Evolutionary conservation across 2,329 filamentous ascomycete species (phyloP), one percentile per base, ranked within the genome.

Genomic region (Colletotrichum sp.): DNA sequence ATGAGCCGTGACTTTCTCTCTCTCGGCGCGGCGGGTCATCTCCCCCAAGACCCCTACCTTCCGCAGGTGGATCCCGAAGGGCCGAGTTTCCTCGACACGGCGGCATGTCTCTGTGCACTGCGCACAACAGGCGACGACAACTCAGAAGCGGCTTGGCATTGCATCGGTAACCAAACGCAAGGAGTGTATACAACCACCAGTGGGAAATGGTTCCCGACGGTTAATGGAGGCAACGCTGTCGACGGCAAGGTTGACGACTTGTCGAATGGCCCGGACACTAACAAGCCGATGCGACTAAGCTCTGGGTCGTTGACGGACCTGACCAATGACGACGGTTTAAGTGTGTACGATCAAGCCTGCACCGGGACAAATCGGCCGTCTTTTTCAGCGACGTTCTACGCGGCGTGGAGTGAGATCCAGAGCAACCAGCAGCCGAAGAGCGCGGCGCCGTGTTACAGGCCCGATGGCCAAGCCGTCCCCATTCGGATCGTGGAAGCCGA

Each of bases 131-230:
- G 66, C 3, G 70, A 73, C 5, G 65, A 65, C 3, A 67, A 73
- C 16, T 69, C 77, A 26, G 70, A 75, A 13, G 79, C 80, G 13
- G 80, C 81, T n/a, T 88, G 86, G 86, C 85, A 86, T 74, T 88
- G 86, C 76, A 84, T 87, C 34, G 86, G 86, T 15, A 86, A 87
- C 73, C 86, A 87, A 76, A 87, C 84, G 0, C 79, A 86, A 58
- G 82, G 81, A 3, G 81, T 86, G 2, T 86, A 86, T 69, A 76
- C 73, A 4, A 80, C 80, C 21, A 84, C 78, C 24, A 82, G 79
- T 5, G 86, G 86, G 6, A 87, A 87, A 73, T 88, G 86, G 86
- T 88, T 86, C 74, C 80, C 82, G 15, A 79, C 82, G 28, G 67
- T 80, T 3, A 78, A 83, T 26, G 79, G 77, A 13, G 81, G 72